These are phyloP conservation scores for Stromatinia cepivora DNA, from an alignment of 2,329 filamentous ascomycete genomes.

Conservation along the genomic window DNA sequence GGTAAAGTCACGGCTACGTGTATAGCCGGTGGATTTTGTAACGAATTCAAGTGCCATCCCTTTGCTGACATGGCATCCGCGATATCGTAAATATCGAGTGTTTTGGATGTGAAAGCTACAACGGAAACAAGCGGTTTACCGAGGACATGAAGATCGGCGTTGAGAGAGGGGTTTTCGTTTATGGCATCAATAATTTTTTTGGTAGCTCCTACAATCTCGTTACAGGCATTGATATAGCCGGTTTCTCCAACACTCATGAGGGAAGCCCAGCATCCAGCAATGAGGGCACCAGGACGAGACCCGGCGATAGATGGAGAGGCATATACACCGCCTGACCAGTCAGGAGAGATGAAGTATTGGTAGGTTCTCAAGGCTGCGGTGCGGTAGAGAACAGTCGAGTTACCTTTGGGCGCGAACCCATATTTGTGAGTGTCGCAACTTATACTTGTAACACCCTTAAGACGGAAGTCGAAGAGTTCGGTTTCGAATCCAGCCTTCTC, in stretches of 20 bases:
- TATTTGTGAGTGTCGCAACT: slow-evolving; percentile 99
- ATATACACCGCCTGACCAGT: slow-evolving; percentile 96
- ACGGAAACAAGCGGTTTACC: slow-evolving; percentile 88
- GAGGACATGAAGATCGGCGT: slow-evolving; percentile 73
- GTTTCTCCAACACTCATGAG: slow-evolving; percentile 84
- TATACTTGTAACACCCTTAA: slow-evolving; percentile 92
- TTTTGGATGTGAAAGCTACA: slow-evolving; percentile 79
- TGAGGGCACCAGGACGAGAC: slow-evolving; percentile 87
- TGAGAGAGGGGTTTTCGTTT: slow-evolving; percentile 64
- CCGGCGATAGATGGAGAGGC: slow-evolving; percentile 90
- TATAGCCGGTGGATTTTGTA: slow-evolving; percentile 88
- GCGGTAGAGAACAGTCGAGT: slow-evolving; percentile 90
- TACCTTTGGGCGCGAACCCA: slow-evolving; percentile 96
- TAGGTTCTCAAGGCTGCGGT: slow-evolving; percentile 74
- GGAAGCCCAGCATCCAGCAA: slow-evolving; percentile 93
- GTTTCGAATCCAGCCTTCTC: slow-evolving; percentile 91
- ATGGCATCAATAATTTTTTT: slow-evolving; percentile 81
- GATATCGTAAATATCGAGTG: slow-evolving; percentile 91
- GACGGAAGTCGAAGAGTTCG: slow-evolving; percentile 87
- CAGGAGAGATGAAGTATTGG: slow-evolving; percentile 94
- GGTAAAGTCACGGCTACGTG: slow-evolving; percentile 93
- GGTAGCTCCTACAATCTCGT: slow-evolving; percentile 81
- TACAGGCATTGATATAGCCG: slow-evolving; percentile 85
- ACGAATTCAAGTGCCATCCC: slow-evolving; percentile 94
- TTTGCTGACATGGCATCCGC: slow-evolving; percentile 81